Evolutionary conservation across 331 rosid genomes (phyloP).

Genomic region (Erythrophleum ivorense): DNA sequence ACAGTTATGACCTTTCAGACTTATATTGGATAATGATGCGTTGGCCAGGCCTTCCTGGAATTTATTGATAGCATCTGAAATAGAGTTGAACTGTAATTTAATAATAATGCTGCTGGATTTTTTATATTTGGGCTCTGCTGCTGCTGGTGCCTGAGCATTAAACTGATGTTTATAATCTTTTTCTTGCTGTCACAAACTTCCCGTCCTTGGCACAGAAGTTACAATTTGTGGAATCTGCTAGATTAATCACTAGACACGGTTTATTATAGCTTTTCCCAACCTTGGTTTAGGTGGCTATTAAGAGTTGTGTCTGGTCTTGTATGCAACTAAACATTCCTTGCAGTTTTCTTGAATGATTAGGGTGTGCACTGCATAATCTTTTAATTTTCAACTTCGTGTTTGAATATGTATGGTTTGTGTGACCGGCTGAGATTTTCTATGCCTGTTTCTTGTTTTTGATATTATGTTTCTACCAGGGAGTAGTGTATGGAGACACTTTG

Average conservation of each 20-base stretch:
- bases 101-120: not conserved
- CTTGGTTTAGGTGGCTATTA: not conserved
- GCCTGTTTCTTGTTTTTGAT: not conserved
- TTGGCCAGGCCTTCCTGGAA: not conserved
- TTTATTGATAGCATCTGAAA: not conserved
- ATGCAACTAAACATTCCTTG: not conserved
- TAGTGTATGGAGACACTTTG: slow-evolving; percentile 28
- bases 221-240: not conserved
- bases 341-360: not conserved
- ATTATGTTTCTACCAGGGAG: slow-evolving; percentile 43
- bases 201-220: slow-evolving; percentile 19
- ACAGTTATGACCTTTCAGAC: slow-evolving; percentile 1
- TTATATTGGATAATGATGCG: not conserved
- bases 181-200: slow-evolving; percentile 9
- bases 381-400: not conserved
- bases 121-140: not conserved
- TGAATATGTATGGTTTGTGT: not conserved
- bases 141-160: not conserved
- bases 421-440: slow-evolving; percentile 6
- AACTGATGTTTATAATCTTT: not conserved
- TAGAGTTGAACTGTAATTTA: not conserved
- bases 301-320: slow-evolving; percentile 4
- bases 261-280: slow-evolving; percentile 5
- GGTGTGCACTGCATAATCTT: not conserved
- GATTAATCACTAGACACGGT: slow-evolving; percentile 6